Evolutionary conservation across 1,139 yeast species (phyloP).

Genomic region (Pichia sp.): DNA sequence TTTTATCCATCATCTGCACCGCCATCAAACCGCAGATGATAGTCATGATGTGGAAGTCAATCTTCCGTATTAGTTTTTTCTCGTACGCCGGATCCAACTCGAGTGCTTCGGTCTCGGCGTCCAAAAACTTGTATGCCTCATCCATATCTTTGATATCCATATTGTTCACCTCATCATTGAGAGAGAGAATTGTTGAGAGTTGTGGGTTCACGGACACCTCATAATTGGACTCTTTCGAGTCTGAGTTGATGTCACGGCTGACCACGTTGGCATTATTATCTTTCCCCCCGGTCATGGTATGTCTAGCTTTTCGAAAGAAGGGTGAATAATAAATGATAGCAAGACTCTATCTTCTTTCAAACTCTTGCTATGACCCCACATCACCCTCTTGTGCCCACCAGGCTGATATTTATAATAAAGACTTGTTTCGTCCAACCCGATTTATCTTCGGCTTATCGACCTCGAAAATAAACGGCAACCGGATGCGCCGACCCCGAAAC

Average conservation of each 20-base stretch:
- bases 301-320: neutral
- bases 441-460: neutral
- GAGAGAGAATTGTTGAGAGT: slow-evolving; percentile 10
- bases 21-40: slow-evolving; percentile 50
- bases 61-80: slow-evolving; percentile 38
- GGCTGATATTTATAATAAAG: neutral
- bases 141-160: slow-evolving; percentile 13
- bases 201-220: slow-evolving; percentile 2
- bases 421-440: neutral
- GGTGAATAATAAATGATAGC: neutral
- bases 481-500: slow-evolving; percentile 2
- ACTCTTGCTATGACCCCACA: neutral
- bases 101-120: slow-evolving; percentile 6
- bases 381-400: neutral
- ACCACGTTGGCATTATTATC: neutral
- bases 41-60: slow-evolving; percentile 51
- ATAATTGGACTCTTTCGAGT: slow-evolving; percentile 5
- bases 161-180: slow-evolving; percentile 10
- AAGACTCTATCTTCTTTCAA: neutral
- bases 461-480: neutral
- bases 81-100: slow-evolving; percentile 15
- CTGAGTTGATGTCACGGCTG: neutral
- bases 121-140: slow-evolving; percentile 10
- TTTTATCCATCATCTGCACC: slow-evolving; percentile 61
- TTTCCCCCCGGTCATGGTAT: neutral